Evolutionary conservation across 2,329 filamentous ascomycete species (phyloP), one percentile per base, ranked within the genome.

Genomic region (Calonectria multiphialidica): DNA sequence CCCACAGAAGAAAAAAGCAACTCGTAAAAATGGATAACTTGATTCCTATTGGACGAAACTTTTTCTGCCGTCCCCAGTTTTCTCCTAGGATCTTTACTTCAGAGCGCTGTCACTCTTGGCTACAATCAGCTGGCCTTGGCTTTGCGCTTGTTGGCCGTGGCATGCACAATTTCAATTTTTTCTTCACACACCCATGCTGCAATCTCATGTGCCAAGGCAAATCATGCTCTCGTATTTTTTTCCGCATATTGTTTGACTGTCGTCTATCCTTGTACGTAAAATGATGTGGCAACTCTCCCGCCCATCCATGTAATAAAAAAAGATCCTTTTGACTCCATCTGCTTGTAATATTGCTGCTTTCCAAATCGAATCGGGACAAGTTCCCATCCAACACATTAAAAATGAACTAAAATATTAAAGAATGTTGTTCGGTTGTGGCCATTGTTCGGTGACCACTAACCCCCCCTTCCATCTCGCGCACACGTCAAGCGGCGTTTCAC

Each of bases 241-340:
- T 40, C 53, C 53, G 53, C 53, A 59, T 40, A 59, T 40, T 40
- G 28, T 68, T 35, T 68, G 45, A 45, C 10, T 68, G 55, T 61
- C 53, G 23, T 45, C 53, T 47, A 61, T 61, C 53, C 42, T 40
- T 50, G 42, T 37, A 59, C 33, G 53, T 40, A 40, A 59, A 57
- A 28, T 59, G 35, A 59, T 59, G 53, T 59, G 53, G 53, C 53
- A 40, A 59, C 35, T 59, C 53, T 59, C 53, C 53, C 53, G 53
- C 53, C 53, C 53, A 59, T 59, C 53, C 53, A 40, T 40, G 53
- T 18, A 59, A 40, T n/a, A 37, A 55, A 59, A 40, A 53, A 47
- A 18, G 35, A 40, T 65, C 45, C 45, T 40, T 66, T 66, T 66
- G 49, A 53, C 63, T 66, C 63, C 63, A 55, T 50, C 62, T 50